phyloP scores from a whole-genome alignment of 2,329 filamentous ascomycete species.

The Tolypocladium tundrense region DNA sequence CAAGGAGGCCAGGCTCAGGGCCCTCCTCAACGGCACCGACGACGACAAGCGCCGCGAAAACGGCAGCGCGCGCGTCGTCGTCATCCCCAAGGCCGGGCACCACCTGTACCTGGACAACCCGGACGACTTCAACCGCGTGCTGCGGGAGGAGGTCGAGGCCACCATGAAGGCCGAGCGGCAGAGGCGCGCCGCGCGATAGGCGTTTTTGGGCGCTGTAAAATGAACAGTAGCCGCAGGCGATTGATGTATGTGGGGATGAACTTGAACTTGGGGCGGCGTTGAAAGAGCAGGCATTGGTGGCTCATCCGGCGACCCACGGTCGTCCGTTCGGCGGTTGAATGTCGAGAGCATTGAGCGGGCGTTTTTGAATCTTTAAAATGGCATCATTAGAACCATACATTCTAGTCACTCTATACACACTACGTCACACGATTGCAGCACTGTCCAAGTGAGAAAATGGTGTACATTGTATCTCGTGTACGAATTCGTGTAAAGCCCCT shows the following conservation, averaged over 20 bases:
- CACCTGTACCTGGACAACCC: constrained; percentile 52
- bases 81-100: constrained; percentile 55
- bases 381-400: neutral
- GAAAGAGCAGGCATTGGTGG: neutral
- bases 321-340: neutral
- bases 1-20: constrained; percentile 51
- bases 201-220: too few species aligned
- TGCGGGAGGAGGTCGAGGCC: constrained; percentile 43
- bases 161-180: constrained; percentile 25
- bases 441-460: neutral
- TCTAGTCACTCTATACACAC: neutral
- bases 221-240: too few species aligned
- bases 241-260: too few species aligned
- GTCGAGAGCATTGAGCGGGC: neutral
- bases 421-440: neutral
- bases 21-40: constrained; percentile 49
- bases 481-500: neutral
- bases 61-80: constrained; percentile 70
- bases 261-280: neutral
- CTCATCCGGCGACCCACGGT: neutral
- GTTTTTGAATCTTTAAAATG: neutral
- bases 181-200: neutral
- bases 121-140: constrained; percentile 43
- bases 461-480: neutral
- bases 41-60: constrained; percentile 65